A percentile compares a stretch with the other conserved stretches of the same genome.
Conservation (phyloP, 1,139 yeast species). For the Insectozyma bohioensis region DNA sequence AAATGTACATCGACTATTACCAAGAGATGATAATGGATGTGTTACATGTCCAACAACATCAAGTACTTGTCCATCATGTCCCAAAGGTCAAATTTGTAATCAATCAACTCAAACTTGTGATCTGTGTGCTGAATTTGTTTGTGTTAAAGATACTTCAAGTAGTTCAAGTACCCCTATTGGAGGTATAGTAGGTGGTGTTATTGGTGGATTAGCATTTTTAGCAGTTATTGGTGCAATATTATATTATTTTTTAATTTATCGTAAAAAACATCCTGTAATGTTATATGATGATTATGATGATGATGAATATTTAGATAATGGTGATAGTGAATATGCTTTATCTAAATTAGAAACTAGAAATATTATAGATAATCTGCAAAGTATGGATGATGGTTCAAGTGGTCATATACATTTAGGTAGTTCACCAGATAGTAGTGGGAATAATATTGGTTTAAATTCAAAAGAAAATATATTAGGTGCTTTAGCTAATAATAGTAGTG, state of each 20-base stretch:
- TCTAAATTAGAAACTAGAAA: slow-evolving; percentile 4
- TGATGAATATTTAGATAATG: slow-evolving; percentile 19
- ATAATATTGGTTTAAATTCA: neutral
- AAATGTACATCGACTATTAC: too few species aligned
- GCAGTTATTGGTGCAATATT: slow-evolving; percentile 31
- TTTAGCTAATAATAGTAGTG: neutral
- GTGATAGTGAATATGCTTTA: slow-evolving; percentile 16
- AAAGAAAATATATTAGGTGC: neutral
- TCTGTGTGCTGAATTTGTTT: slow-evolving; percentile 56
- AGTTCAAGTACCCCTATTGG: slow-evolving; percentile 35
- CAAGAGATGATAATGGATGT: slow-evolving; percentile 37
- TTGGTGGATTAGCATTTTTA: slow-evolving; percentile 49
- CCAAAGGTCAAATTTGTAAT: slow-evolving; percentile 50
- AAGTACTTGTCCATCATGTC: slow-evolving; percentile 54
- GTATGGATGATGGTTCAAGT: neutral
- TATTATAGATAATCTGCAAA: slow-evolving; percentile 1
- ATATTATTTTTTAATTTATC: slow-evolving; percentile 34
- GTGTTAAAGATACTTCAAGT: slow-evolving; percentile 27
- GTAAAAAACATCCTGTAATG: slow-evolving; percentile 24
- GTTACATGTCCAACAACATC: slow-evolving; percentile 46
- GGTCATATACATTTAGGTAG: slow-evolving; percentile 1
- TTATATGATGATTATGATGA: slow-evolving; percentile 27
- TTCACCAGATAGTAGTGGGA: neutral
- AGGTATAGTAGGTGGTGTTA: slow-evolving; percentile 65
- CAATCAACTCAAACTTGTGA: slow-evolving; percentile 54